phyloP scores from a whole-genome alignment of 2,329 filamentous ascomycete species.

The Cytospora schulzeri region DNA sequence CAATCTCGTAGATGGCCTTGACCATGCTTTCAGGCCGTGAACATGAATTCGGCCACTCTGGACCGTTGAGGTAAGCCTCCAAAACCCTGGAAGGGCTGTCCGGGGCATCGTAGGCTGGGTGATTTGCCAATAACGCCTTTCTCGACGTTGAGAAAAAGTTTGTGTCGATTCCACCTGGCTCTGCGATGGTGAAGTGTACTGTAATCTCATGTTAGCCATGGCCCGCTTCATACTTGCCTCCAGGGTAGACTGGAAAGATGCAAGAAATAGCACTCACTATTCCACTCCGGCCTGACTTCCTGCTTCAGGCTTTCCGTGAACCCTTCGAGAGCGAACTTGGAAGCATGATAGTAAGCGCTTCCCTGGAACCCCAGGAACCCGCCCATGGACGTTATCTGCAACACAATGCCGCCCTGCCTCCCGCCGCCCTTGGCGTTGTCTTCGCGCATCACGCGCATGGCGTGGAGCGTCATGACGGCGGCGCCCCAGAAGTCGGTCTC shows the following conservation, averaged over 20 bases:
- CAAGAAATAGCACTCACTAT: conserved; percentile 37
- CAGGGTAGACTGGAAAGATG: conserved; percentile 18
- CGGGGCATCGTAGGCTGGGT: conserved; percentile 41
- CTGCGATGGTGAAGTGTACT: conserved; percentile 46
- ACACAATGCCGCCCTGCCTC: conserved; percentile 50
- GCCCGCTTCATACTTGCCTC: not conserved
- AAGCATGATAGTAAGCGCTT: conserved; percentile 42
- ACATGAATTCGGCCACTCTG: conserved; percentile 34
- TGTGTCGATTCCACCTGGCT: conserved; percentile 45
- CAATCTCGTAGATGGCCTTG: conserved; percentile 40
- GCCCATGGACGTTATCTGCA: conserved; percentile 59
- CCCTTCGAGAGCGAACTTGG: conserved; percentile 50
- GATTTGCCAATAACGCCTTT: conserved; percentile 40
- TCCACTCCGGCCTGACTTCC: conserved; percentile 47
- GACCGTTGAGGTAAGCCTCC: conserved; percentile 34
- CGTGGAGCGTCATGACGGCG: conserved; percentile 32
- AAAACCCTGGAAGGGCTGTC: conserved; percentile 39
- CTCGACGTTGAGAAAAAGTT: conserved; percentile 39
- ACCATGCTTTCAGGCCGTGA: conserved; percentile 40
- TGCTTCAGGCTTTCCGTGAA: conserved; percentile 49
- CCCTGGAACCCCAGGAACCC: conserved; percentile 41
- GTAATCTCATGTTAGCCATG: not conserved
- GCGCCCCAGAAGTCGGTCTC: conserved; percentile 38
- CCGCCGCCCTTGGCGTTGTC: conserved; percentile 32
- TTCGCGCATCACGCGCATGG: conserved; percentile 36